Conservation (phyloP, 768 basidiomycete genomes). For the Termitomyces sp. region DNA sequence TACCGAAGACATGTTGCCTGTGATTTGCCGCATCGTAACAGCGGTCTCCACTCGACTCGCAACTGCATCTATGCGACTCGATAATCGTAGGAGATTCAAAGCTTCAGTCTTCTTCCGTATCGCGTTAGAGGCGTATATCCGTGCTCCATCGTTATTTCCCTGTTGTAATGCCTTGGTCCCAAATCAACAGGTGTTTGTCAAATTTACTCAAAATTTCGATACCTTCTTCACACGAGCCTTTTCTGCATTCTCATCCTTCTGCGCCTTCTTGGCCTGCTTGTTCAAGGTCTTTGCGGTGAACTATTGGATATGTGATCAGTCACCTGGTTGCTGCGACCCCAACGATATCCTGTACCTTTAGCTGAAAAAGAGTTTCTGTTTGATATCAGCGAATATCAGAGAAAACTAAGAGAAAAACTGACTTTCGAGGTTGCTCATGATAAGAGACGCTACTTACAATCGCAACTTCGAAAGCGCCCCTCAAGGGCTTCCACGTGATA, state of each 20-base stretch:
- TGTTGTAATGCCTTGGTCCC: conserved; percentile 80
- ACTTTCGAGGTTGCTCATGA: conserved; percentile 90
- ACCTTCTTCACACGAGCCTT: conserved; percentile 94
- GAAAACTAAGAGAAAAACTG: conserved; percentile 25
- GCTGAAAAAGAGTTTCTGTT: conserved; percentile 95
- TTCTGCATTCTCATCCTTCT: conserved; percentile 90
- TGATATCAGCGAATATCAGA: conserved; percentile 22
- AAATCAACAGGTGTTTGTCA: background rate
- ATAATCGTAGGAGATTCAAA: conserved; percentile 84
- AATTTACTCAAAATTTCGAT: background rate
- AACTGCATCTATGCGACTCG: conserved; percentile 93
- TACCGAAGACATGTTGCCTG: conserved; percentile 94
- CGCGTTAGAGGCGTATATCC: conserved; percentile 97
- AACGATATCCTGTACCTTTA: conserved; percentile 60
- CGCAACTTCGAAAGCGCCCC: background rate
- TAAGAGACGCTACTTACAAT: conserved; percentile 10
- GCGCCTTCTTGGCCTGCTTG: conserved; percentile 94
- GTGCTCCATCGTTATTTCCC: conserved; percentile 93
- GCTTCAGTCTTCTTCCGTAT: conserved; percentile 97
- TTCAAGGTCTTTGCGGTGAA: conserved; percentile 96
- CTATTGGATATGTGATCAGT: conserved; percentile 33
- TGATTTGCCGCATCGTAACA: conserved; percentile 95
- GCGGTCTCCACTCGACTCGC: conserved; percentile 97
- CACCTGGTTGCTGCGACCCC: background rate
- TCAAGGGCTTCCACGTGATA: conserved; percentile 14